These are phyloP conservation scores for Rhynchospora pubera DNA, from an alignment of 176 grass and related monocot species.

Conservation along the genomic window DNA sequence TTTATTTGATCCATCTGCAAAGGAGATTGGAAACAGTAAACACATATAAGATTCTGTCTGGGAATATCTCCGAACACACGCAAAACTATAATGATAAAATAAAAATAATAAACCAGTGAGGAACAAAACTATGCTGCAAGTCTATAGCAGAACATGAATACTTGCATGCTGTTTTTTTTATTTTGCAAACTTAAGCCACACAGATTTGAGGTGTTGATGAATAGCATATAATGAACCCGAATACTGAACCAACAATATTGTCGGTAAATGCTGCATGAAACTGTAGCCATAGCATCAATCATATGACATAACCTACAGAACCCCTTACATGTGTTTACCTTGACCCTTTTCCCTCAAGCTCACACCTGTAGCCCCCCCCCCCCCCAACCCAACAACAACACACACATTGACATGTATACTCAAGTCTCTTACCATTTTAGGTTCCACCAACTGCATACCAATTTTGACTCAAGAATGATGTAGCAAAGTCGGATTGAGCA, in stretches of 20 bases:
- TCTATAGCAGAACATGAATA: too few relatives aligned
- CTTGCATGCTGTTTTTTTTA: too few relatives aligned
- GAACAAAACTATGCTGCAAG: background rate
- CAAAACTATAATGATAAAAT: background rate
- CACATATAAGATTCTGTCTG: background rate
- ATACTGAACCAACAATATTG: background rate
- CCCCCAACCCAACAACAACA: background rate
- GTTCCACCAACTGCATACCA: background rate
- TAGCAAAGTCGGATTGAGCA: conserved; percentile 10
- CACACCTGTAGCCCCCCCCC: too few relatives aligned
- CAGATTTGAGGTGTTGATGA: background rate
- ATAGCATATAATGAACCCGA: too few relatives aligned
- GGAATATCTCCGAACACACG: background rate
- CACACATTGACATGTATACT: too few relatives aligned
- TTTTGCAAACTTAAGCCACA: too few relatives aligned
- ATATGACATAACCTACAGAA: background rate
- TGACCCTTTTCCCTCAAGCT: too few relatives aligned
- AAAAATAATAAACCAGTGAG: background rate
- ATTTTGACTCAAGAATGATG: background rate
- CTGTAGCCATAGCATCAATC: background rate
- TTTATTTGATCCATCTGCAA: conserved; percentile 13
- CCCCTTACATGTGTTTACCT: too few relatives aligned
- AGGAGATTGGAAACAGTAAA: background rate
- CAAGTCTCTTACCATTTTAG: too few relatives aligned
- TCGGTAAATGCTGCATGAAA: background rate